Evolutionary conservation across 2,329 filamentous ascomycete species (phyloP).

Genomic region (Phialophora chinensis): DNA sequence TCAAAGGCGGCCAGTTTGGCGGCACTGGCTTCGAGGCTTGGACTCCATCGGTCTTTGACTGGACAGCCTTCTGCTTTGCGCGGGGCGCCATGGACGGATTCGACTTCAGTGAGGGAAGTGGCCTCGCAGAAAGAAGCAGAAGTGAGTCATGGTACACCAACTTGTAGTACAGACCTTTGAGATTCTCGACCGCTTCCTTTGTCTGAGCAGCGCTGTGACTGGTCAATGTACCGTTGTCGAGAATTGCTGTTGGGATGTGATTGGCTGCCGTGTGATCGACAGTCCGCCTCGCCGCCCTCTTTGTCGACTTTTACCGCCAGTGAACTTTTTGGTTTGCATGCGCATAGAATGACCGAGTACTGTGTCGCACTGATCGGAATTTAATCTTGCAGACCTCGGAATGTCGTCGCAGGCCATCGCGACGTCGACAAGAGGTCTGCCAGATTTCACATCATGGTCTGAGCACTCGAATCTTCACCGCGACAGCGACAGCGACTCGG

Average conservation of each 20-base stretch:
- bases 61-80: conserved; percentile 24
- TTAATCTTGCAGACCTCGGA: conserved; percentile 37
- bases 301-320: conserved; percentile 18
- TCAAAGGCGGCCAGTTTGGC: conserved; percentile 74
- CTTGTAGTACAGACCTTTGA: neutral
- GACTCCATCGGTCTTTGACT: conserved; percentile 6
- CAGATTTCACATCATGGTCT: conserved; percentile 36
- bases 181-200: neutral
- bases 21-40: conserved; percentile 37
- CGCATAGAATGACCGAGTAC: conserved; percentile 1
- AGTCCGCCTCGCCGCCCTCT: conserved; percentile 18
- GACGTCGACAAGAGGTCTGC: conserved; percentile 40
- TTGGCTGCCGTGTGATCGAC: conserved; percentile 22
- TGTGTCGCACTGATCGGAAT: conserved; percentile 18
- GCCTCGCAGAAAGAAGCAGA: conserved; percentile 3
- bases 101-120: neutral
- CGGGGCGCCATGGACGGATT: conserved; percentile 27
- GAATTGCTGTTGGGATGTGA: conserved; percentile 14
- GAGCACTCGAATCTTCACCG: conserved; percentile 29
- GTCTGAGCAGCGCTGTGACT: neutral
- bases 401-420: conserved; percentile 40
- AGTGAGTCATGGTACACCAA: conserved; percentile 5
- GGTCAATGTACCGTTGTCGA: neutral
- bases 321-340: conserved; percentile 20
- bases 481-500: conserved; percentile 18